Evolutionary conservation across 805 yeast genomes (phyloP), one percentile per base, ranked within the genome.

Genomic region (Ogataea allantospora): DNA sequence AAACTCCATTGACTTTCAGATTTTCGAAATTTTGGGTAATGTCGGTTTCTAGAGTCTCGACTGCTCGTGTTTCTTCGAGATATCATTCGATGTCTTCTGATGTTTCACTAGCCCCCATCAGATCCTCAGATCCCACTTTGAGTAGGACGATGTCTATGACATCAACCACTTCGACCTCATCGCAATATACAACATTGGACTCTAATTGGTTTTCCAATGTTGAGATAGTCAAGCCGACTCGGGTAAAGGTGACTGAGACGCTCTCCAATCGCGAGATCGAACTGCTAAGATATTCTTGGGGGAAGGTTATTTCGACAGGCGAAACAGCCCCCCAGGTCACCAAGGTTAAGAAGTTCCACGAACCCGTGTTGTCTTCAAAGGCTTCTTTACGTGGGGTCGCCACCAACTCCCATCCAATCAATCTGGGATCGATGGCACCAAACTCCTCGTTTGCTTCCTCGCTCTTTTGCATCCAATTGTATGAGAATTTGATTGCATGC

Each of bases 401-500:
- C 12, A 32, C 27, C 21, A 39, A 27, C 18, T 14, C 23, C 3
- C 30, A 13, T 7, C 28, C 33, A 9, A 20, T 30, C 7, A 27
- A 32, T n/a, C 11, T 34, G 2, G 39, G 36, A 15, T 33, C 46
- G 12, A 13, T 29, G 29, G 11, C 31, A 4, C n/a, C 43, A 12
- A 29, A 32, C 2, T 43, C 55, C 9, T 69, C 68, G 35, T 77
- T 63, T 49, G 71, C 72, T 19, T 71, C 75, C 14, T 77, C 86
- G 1, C 61, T 83, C 20, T 86, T 86, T 56, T 83, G 91, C 53
- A 70, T 80, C 37, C 95, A 86, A 57, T 75, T 86, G 54, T 86
- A 85, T 61, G 73, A 78, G 35, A 86, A 84, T 53, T 61, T 86
- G 35, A 63, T 85, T 25, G 58, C 75, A 0, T 73, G 77, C 73